A percentile compares a stretch with the other conserved stretches of the same genome.
Evolutionary conservation across 1,284 basidiomycete species (phyloP).

Genomic region (Ustilago vetiveriae): DNA sequence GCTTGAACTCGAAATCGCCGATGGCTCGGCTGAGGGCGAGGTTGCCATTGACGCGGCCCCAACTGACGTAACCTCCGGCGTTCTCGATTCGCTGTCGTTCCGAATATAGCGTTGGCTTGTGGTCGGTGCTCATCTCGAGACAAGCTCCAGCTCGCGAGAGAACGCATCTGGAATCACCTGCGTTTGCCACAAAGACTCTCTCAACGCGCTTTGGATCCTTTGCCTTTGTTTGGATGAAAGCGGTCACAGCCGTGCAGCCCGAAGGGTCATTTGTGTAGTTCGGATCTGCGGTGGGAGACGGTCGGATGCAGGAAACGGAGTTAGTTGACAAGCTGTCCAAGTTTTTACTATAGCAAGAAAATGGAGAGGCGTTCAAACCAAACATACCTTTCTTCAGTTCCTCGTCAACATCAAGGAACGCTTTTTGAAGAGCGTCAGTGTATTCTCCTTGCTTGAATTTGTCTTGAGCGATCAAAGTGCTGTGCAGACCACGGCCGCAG

Average conservation of each 20-base stretch:
- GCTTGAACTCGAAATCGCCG: constrained; percentile 99
- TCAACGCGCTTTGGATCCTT: constrained; percentile 34
- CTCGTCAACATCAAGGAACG: constrained; percentile 93
- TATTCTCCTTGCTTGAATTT: constrained; percentile 79
- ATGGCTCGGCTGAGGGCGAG: constrained; percentile 93
- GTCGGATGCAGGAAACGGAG: too few relatives aligned
- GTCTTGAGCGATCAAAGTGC: constrained; percentile 78
- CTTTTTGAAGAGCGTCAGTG: constrained; percentile 81
- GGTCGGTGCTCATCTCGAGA: constrained; percentile 89
- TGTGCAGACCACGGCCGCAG: constrained; percentile 88
- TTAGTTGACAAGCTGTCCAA: too few relatives aligned
- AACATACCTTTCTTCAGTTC: constrained; percentile 82
- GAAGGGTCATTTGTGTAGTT: constrained; percentile 89
- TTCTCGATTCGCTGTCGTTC: constrained; percentile 87
- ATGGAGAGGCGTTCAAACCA: neutral
- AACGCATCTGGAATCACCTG: constrained; percentile 95
- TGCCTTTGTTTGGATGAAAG: constrained; percentile 65
- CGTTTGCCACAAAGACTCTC: constrained; percentile 76
- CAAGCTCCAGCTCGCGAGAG: constrained; percentile 84
- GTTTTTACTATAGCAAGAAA: too few relatives aligned
- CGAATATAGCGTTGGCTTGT: constrained; percentile 88
- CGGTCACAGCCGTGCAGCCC: constrained; percentile 94
- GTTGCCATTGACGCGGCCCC: constrained; percentile 96
- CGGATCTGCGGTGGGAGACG: constrained; percentile 74
- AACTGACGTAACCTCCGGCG: constrained; percentile 98